Conservation (phyloP, 2,329 filamentous ascomycete species). For the Plectosphaerella sp. region DNA sequence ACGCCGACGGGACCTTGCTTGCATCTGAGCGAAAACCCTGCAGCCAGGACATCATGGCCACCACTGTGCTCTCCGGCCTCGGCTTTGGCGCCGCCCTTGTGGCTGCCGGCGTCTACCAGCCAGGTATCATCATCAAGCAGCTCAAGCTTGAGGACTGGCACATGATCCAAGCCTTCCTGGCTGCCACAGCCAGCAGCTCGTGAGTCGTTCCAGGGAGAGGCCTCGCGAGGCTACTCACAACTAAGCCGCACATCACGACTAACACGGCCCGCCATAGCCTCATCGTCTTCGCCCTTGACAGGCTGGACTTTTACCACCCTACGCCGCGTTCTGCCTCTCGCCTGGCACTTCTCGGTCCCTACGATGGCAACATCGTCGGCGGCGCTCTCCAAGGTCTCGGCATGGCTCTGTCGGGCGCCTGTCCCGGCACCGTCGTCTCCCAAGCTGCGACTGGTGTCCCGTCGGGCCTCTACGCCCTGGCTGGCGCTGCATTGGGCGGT, state of each 20-base stretch:
- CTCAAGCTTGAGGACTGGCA: slow-evolving; percentile 58
- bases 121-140: slow-evolving; percentile 56
- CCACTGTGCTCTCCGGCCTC: slow-evolving; percentile 42
- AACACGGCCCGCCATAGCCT: slow-evolving; percentile 23
- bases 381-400: slow-evolving; percentile 59
- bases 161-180: slow-evolving; percentile 62
- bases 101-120: slow-evolving; percentile 55
- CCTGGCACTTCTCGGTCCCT: slow-evolving; percentile 46
- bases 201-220: slow-evolving; percentile 29
- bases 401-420: slow-evolving; percentile 62
- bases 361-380: slow-evolving; percentile 63
- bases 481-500: slow-evolving; percentile 52
- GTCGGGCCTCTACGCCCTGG: slow-evolving; percentile 47
- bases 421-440: slow-evolving; percentile 60
- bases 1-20: too few relatives aligned
- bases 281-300: slow-evolving; percentile 40
- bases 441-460: slow-evolving; percentile 52
- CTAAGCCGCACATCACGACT: neutral
- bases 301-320: slow-evolving; percentile 35
- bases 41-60: slow-evolving; percentile 14
- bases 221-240: neutral
- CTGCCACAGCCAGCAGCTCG: slow-evolving; percentile 58
- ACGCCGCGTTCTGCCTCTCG: slow-evolving; percentile 46
- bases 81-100: slow-evolving; percentile 59
- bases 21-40: too few relatives aligned